A percentile compares a stretch with the other conserved stretches of the same genome.
These are phyloP conservation scores for Tetrapisispora taiwanensis DNA, from an alignment of 805 yeast species.

Conservation along the genomic window DNA sequence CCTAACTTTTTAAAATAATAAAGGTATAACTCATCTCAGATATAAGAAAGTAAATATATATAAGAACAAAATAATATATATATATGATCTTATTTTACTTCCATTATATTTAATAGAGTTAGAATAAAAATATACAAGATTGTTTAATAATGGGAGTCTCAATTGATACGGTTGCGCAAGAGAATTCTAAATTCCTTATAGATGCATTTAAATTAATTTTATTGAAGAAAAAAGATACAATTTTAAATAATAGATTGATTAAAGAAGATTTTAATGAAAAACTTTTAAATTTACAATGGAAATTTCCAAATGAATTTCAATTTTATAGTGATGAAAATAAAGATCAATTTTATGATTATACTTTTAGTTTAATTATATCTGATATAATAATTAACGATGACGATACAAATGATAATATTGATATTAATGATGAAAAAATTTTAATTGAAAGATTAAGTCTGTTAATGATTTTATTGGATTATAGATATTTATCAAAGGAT, in stretches of 20 bases:
- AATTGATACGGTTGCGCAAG: not conserved
- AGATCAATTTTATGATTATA: conserved; percentile 8
- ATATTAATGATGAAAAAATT: not conserved
- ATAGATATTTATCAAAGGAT: conserved; percentile 15
- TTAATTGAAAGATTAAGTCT: conserved; percentile 1
- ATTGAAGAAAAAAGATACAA: not conserved
- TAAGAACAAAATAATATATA: too few relatives aligned
- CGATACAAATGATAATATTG: not conserved
- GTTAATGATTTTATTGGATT: conserved; percentile 18
- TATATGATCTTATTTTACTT: too few relatives aligned
- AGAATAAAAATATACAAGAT: too few relatives aligned
- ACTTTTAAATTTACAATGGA: not conserved
- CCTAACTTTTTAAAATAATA: too few relatives aligned
- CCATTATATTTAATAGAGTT: too few relatives aligned
- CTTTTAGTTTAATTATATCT: conserved; percentile 6
- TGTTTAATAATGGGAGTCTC: not conserved
- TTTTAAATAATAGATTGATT: too few relatives aligned
- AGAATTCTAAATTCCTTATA: not conserved
- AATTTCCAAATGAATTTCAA: not conserved
- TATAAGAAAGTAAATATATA: too few relatives aligned
- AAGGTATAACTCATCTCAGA: too few relatives aligned
- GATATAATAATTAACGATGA: conserved; percentile 6
- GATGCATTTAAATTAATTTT: not conserved
- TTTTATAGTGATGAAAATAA: not conserved
- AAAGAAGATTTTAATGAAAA: not conserved